Base-by-base conservation (phyloP, 306 rosid species). In the Prunus campanulata region DNA sequence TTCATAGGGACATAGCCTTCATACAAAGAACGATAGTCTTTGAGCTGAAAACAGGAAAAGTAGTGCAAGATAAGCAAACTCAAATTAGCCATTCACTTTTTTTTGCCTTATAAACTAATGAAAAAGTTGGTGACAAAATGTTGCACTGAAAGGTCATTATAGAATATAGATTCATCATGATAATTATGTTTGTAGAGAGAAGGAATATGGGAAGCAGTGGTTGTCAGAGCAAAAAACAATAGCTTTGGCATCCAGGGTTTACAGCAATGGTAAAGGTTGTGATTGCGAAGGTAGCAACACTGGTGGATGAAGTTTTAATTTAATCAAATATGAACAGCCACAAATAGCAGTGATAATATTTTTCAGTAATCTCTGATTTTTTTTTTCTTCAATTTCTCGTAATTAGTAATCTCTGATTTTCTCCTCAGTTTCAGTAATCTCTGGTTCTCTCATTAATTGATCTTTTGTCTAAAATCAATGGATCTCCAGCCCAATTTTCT, bases 1-100 rank as follows among this genome's bases (percentile, higher is more conserved):
- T 89, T 92, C 98, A 95, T 95, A 47, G 98, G 98, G 70, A 95
- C 93, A 80, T 95, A 90, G 78, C 92, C 86, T 85, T 95, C 97
- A 59, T 95, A 95, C 32, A 80, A 80, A 52, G 95, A 86, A 74
- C 80, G 88, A 63, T 75, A 83, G 71, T 86, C 88, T 81, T 90
- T 95, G 78, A 95, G 88, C 98, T 95, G 92, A 66, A 76, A 57
- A 84, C 32, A 76, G 63, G 63, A 74, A 79, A 82, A 61, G 76
- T 56, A 75, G 72, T 25, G 56, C 75, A 85, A 47, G 46, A 81
- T 82, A 79, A 84, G 88, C 69, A 74, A 66, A 85, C 78, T 64
- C 70, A 56, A 80, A 74, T 47, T 69, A 62, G 74, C 46, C 50
- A 77, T 70, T 48, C 32, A 32, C 64, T 54, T 50, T 18, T 22